Conservation (phyloP, 768 basidiomycete species). For the Auricularia sp. region DNA sequence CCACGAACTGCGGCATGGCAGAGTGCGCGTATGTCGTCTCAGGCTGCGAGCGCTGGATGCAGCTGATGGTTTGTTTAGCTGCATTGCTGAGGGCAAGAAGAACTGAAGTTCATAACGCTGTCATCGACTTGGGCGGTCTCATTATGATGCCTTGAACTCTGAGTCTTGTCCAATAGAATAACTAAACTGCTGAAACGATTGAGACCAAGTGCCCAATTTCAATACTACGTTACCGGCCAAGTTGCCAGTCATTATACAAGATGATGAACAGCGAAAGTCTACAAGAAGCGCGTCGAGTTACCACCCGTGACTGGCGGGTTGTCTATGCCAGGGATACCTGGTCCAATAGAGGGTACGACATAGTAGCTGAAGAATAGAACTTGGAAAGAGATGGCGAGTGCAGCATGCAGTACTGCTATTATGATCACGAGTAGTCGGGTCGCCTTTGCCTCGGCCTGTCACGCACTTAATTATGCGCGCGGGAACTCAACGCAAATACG, state of each 20-base stretch:
- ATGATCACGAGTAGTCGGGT: constrained; percentile 73
- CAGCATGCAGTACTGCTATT: constrained; percentile 65
- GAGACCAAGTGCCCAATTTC: too few species aligned
- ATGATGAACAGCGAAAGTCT: neutral
- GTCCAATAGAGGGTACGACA: constrained; percentile 29
- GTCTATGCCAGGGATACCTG: neutral
- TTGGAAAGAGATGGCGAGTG: constrained; percentile 78
- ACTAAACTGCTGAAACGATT: too few species aligned
- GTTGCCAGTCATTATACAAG: too few species aligned
- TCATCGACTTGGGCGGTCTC: too few species aligned
- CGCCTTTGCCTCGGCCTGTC: constrained; percentile 76
- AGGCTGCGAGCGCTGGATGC: neutral
- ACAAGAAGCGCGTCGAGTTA: neutral
- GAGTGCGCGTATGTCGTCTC: neutral
- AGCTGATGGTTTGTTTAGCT: neutral
- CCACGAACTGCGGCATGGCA: neutral
- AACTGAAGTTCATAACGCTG: neutral
- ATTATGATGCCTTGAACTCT: too few species aligned
- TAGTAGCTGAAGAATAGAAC: constrained; percentile 61
- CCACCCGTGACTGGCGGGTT: neutral
- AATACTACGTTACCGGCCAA: too few species aligned
- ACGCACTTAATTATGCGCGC: neutral
- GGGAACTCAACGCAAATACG: constrained; percentile 19
- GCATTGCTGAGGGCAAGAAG: neutral
- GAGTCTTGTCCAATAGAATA: too few species aligned